Conservation (phyloP, 495 filamentous ascomycete species). For the Penicillium coprophilum region DNA sequence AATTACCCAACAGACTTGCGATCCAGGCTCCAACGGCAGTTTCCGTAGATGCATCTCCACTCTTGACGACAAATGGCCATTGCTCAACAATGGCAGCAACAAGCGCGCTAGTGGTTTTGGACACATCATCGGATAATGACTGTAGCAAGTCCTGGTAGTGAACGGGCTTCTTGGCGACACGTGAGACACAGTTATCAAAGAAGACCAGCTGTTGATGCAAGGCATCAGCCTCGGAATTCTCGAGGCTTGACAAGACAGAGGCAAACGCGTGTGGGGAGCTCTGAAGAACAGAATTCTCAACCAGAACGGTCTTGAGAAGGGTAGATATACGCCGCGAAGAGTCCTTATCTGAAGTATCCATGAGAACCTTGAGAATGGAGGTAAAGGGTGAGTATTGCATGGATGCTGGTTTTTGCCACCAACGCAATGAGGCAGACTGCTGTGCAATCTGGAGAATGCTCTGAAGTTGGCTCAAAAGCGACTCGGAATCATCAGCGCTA, state of each 20-base stretch:
- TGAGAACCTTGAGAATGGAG: slow-evolving; percentile 45
- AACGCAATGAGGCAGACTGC: slow-evolving; percentile 75
- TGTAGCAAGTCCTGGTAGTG: slow-evolving; percentile 64
- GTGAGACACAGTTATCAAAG: slow-evolving; percentile 74
- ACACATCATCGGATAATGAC: slow-evolving; percentile 37
- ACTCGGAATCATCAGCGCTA: slow-evolving; percentile 41
- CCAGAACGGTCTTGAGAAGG: slow-evolving; percentile 36
- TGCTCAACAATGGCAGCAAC: slow-evolving; percentile 70
- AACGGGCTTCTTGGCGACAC: slow-evolving; percentile 67
- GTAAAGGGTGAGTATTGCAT: slow-evolving; percentile 50
- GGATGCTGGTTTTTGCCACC: slow-evolving; percentile 68
- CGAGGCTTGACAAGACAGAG: slow-evolving; percentile 45
- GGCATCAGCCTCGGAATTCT: slow-evolving; percentile 34
- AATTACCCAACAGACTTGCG: slow-evolving; percentile 43
- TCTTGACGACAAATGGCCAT: slow-evolving; percentile 65
- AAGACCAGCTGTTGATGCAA: slow-evolving; percentile 52
- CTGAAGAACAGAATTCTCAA: slow-evolving; percentile 39
- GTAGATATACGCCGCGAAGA: slow-evolving; percentile 36
- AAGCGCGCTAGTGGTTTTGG: slow-evolving; percentile 51
- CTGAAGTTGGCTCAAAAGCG: slow-evolving; percentile 67
- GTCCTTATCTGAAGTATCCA: slow-evolving; percentile 34
- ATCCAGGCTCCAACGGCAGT: slow-evolving; percentile 56
- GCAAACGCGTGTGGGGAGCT: slow-evolving; percentile 34
- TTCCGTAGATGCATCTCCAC: slow-evolving; percentile 36
- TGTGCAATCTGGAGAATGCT: slow-evolving; percentile 74